phyloP scores from a whole-genome alignment of 768 basidiomycete genomes.

The Neoboletus brunneissimus region DNA sequence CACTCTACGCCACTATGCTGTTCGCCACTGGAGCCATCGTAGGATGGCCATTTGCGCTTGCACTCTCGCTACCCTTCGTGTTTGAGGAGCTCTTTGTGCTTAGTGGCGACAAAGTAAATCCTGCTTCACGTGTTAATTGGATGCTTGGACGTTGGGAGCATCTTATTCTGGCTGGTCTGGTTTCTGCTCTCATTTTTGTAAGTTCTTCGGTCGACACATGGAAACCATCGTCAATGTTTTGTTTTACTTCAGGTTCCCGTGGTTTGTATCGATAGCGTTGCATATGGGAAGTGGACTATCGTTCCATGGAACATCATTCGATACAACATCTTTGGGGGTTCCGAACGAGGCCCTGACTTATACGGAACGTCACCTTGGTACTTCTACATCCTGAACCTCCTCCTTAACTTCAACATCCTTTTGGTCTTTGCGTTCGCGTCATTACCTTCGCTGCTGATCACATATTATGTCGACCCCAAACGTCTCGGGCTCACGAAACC shows the following conservation, averaged over 20 bases:
- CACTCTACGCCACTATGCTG: constrained; percentile 60
- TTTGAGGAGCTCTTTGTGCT: constrained; percentile 84
- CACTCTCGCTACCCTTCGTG: constrained; percentile 84
- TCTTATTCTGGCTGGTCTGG: constrained; percentile 49
- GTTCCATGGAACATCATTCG: constrained; percentile 92
- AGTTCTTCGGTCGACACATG: constrained; percentile 18
- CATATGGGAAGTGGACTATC: constrained; percentile 75
- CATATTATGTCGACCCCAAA: constrained; percentile 70
- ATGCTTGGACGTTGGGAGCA: constrained; percentile 57
- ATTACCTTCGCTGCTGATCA: constrained; percentile 73
- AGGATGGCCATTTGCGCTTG: constrained; percentile 96
- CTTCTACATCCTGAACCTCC: constrained; percentile 85
- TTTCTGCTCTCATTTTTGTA: constrained; percentile 64
- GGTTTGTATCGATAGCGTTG: constrained; percentile 76
- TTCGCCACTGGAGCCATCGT: constrained; percentile 84
- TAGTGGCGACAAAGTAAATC: constrained; percentile 61
- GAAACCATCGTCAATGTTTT: background rate
- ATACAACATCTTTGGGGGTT: constrained; percentile 88
- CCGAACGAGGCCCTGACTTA: constrained; percentile 80
- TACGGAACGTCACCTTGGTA: constrained; percentile 89
- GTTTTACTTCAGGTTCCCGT: constrained; percentile 71
- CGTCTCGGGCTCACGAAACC: constrained; percentile 60
- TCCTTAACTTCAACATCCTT: constrained; percentile 92
- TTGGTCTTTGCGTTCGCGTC: constrained; percentile 78
- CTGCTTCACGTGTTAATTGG: constrained; percentile 50